These are phyloP conservation scores for Pelargonium fulgidum DNA, from an alignment of 441 rosid species.

Conservation along the genomic window DNA sequence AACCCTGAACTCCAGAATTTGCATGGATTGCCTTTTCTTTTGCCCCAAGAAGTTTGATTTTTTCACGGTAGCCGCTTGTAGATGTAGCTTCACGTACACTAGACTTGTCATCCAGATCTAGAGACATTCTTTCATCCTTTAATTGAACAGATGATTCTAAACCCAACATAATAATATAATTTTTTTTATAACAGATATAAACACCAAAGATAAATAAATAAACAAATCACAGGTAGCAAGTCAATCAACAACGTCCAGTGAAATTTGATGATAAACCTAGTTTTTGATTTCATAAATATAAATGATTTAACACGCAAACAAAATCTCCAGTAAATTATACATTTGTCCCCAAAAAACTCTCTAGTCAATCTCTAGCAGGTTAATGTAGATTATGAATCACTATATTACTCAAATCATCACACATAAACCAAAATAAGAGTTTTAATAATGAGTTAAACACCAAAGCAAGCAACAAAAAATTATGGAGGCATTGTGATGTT, in stretches of 20 bases:
- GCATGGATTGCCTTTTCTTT: conserved; percentile 35
- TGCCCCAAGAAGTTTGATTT: conserved; percentile 29
- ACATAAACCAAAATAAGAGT: background rate
- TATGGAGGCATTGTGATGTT: background rate
- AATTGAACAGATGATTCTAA: conserved; percentile 59
- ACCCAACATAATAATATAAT: conserved; percentile 22
- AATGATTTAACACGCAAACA: background rate
- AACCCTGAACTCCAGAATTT: conserved; percentile 32
- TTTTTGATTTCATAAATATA: background rate
- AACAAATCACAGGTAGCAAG: background rate
- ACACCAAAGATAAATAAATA: conserved; percentile 5
- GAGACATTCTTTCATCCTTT: conserved; percentile 46
- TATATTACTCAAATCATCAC: background rate
- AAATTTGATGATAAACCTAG: background rate
- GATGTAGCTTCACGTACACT: conserved; percentile 43
- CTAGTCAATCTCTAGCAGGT: background rate
- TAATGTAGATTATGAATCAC: background rate
- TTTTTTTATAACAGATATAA: background rate
- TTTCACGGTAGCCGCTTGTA: conserved; percentile 35
- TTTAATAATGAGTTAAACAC: background rate
- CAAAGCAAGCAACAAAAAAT: background rate
- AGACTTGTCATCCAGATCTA: conserved; percentile 42
- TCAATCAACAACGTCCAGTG: background rate
- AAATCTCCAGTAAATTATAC: conserved; percentile 1
- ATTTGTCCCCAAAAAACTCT: background rate